phyloP scores from a whole-genome alignment of 768 basidiomycete species.

The Kwoniella pini region DNA sequence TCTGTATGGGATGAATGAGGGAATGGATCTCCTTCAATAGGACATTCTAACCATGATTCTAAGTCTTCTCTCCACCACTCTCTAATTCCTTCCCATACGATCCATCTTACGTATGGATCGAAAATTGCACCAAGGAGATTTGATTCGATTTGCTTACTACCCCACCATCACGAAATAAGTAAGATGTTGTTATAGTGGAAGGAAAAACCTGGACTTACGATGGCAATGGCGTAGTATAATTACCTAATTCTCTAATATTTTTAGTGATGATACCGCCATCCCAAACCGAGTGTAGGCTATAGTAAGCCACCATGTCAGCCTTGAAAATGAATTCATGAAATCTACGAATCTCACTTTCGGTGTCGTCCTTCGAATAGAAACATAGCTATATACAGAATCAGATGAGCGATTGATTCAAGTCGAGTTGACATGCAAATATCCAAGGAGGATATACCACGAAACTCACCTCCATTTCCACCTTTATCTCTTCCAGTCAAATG shows the following conservation, averaged over 20 bases:
- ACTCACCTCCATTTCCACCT: slow-evolving; percentile 73
- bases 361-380: slow-evolving; percentile 70
- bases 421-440: too few species aligned
- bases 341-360: slow-evolving; percentile 64
- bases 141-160: slow-evolving; percentile 63
- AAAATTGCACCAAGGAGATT: slow-evolving; percentile 77
- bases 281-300: slow-evolving; percentile 84
- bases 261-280: slow-evolving; percentile 79
- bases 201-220: slow-evolving; percentile 56
- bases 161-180: too few species aligned
- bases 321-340: background rate
- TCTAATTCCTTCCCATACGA: slow-evolving; percentile 81
- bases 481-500: slow-evolving; percentile 85
- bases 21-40: slow-evolving; percentile 54
- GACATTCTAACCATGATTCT: slow-evolving; percentile 69
- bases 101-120: slow-evolving; percentile 79
- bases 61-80: slow-evolving; percentile 67
- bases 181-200: too few species aligned
- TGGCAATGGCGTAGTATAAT: slow-evolving; percentile 77
- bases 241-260: slow-evolving; percentile 72
- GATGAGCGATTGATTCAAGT: too few species aligned
- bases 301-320: background rate
- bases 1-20: slow-evolving; percentile 40
- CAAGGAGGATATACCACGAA: too few species aligned
- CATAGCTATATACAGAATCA: too few species aligned